phyloP scores from a whole-genome alignment of 306 rosid species.

The Corylus heterophylla region DNA sequence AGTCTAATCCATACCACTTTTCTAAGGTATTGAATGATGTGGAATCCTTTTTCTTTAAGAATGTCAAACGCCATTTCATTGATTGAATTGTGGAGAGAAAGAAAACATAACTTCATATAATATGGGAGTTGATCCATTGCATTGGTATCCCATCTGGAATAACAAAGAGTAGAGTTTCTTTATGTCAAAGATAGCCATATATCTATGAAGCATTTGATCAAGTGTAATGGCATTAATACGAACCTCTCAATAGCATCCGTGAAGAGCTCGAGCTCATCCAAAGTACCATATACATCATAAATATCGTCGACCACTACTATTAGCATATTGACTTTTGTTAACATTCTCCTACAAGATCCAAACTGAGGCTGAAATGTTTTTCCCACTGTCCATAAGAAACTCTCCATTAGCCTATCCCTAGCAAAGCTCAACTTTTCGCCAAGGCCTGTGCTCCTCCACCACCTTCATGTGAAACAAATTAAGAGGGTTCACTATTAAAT shows the following conservation, averaged over 20 bases:
- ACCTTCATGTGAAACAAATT: neutral
- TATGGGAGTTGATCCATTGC: neutral
- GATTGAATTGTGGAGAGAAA: neutral
- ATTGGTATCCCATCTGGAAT: neutral
- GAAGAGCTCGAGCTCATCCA: constrained; percentile 1
- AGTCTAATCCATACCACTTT: neutral
- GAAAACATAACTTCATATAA: neutral
- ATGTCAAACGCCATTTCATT: neutral
- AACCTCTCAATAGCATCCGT: neutral
- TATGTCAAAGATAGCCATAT: neutral
- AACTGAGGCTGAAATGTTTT: neutral
- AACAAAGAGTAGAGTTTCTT: neutral
- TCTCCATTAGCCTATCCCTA: constrained; percentile 13
- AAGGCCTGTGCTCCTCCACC: constrained; percentile 16
- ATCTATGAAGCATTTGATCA: neutral
- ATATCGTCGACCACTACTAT: neutral
- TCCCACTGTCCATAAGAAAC: constrained; percentile 14
- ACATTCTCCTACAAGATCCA: constrained; percentile 3
- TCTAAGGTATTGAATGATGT: neutral
- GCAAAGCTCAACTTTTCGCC: constrained; percentile 22
- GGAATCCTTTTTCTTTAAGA: neutral
- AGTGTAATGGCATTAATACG: neutral
- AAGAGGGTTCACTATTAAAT: no score
- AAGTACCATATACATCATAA: neutral
- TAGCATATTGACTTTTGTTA: neutral